These are phyloP conservation scores for Carallia pectinifolia DNA, from an alignment of 345 rosid genomes.

Conservation along the genomic window DNA sequence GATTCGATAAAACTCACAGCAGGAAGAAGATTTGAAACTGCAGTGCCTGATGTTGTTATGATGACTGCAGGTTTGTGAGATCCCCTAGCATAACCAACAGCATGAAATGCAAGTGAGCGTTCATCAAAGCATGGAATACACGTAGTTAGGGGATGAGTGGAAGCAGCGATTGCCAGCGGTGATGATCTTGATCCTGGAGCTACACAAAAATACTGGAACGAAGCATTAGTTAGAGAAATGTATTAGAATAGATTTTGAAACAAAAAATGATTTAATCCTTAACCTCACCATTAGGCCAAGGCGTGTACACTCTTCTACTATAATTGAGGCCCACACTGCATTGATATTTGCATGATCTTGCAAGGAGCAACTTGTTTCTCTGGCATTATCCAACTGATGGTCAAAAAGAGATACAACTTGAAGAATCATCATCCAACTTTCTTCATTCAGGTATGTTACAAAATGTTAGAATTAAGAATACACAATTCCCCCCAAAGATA, in stretches of 20 bases:
- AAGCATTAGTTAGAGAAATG: conserved; percentile 36
- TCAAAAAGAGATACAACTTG: conserved; percentile 26
- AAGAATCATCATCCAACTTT: conserved; percentile 19
- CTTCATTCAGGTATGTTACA: conserved; percentile 4
- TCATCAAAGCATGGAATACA: conserved; percentile 90
- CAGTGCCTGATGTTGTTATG: conserved; percentile 95
- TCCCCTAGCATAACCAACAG: conserved; percentile 88
- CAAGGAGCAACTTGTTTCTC: conserved; percentile 39
- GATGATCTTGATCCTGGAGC: conserved; percentile 99
- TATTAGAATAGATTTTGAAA: conserved; percentile 21
- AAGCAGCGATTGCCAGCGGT: conserved; percentile 92
- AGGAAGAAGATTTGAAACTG: conserved; percentile 96
- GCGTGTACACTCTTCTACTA: conserved; percentile 88
- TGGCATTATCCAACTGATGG: conserved; percentile 57
- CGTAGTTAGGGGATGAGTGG: conserved; percentile 65
- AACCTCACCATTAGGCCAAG: conserved; percentile 82
- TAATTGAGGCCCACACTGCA: conserved; percentile 82
- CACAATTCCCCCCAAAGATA: too few species aligned
- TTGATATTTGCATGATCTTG: conserved; percentile 61
- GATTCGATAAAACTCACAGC: conserved; percentile 63
- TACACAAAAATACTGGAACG: conserved; percentile 79
- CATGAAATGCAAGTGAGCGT: conserved; percentile 94
- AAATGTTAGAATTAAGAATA: neutral
- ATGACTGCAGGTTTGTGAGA: conserved; percentile 75
- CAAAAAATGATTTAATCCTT: conserved; percentile 4